Percentiles rank a stretch among this genome's conserved stretches.
These are phyloP conservation scores for Xylariaceae sp. DNA, from an alignment of 2,329 filamentous ascomycete species.

Conservation along the genomic window DNA sequence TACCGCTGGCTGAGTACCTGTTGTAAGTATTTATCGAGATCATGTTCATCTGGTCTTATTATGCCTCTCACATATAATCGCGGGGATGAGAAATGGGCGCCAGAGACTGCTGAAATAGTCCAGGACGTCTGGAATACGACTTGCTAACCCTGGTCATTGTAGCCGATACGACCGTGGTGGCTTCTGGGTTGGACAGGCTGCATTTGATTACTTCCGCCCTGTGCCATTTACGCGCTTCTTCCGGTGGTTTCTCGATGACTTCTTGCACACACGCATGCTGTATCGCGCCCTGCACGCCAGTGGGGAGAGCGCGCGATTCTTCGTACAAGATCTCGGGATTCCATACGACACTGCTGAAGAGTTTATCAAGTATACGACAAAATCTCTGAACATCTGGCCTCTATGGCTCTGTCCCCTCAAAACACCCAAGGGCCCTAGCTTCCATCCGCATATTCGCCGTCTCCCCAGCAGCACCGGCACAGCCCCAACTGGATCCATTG, in stretches of 20 bases:
- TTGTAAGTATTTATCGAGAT: conserved; percentile 37
- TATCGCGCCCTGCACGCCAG: conserved; percentile 66
- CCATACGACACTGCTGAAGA: conserved; percentile 47
- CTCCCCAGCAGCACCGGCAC: background rate
- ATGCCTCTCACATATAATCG: too few species aligned
- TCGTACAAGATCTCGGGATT: conserved; percentile 63
- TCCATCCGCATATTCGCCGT: conserved; percentile 47
- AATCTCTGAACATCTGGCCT: conserved; percentile 51
- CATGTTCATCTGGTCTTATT: background rate
- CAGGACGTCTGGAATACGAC: background rate
- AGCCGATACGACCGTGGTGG: conserved; percentile 65
- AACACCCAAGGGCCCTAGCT: conserved; percentile 45
- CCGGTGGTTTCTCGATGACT: conserved; percentile 66
- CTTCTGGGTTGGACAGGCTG: conserved; percentile 65
- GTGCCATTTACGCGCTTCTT: conserved; percentile 62
- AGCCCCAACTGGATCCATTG: conserved; percentile 5
- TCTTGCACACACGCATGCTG: conserved; percentile 67
- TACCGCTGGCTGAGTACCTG: conserved; percentile 66
- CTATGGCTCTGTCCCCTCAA: conserved; percentile 56
- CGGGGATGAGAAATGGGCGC: too few species aligned
- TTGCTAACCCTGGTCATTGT: background rate
- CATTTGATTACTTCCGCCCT: conserved; percentile 60
- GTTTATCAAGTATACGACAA: conserved; percentile 52
- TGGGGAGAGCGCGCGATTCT: conserved; percentile 58
- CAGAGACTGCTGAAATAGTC: too few species aligned